Base-by-base conservation (phyloP, 169 alveolate species). In the Sarcocystis neurona region DNA sequence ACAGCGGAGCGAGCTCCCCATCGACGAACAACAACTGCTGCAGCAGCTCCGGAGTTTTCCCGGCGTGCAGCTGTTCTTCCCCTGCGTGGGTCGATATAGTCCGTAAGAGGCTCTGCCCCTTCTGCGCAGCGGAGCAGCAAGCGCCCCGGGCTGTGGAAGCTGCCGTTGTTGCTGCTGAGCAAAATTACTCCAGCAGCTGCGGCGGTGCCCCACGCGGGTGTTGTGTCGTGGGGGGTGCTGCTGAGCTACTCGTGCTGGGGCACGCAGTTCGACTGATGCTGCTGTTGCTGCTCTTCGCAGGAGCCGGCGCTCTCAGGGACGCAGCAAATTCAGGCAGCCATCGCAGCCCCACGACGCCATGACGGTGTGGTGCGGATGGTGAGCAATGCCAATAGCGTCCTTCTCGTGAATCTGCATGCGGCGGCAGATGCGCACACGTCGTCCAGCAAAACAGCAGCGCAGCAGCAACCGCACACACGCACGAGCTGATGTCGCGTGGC, bases 281-380 rank as follows among this genome's bases (percentile, higher is more conserved):
- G 30, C 77, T 39, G 0, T 1, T 39, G 30, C 43, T 39, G 32
- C 39, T 39, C 20, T 12, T n/a, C 20, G 77, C 41, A 63, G 41
- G 39, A 63, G n/a, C 63, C 80, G 10, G 5, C 32, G 34, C 32
- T 32, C 27, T 88, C 53, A 88, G 34, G 88, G 88, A 34, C 63
- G 44, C 34, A 88, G 85, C 20, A 88, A 63, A 15, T 88, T 75
- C 15, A 88, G 60, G 44, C 79, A 63, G 87, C 92, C 92, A 58
- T 88, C 92, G 47, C 77, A 58, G 4, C 92, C 92, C 92, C 92
- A 88, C 5, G 92, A 66, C 20, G 85, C 92, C 74, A 88, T 75
- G 50, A 88, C 82, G 70, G 50, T 75, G 58, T 77, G 85, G 47
- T 70, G 44, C 15, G 92, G 92, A 46, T 88, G 92, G 63, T 75